Evolutionary conservation across 495 filamentous ascomycete species (phyloP), one percentile per base, ranked within the genome.

Genomic region (Parmelia sp.): DNA sequence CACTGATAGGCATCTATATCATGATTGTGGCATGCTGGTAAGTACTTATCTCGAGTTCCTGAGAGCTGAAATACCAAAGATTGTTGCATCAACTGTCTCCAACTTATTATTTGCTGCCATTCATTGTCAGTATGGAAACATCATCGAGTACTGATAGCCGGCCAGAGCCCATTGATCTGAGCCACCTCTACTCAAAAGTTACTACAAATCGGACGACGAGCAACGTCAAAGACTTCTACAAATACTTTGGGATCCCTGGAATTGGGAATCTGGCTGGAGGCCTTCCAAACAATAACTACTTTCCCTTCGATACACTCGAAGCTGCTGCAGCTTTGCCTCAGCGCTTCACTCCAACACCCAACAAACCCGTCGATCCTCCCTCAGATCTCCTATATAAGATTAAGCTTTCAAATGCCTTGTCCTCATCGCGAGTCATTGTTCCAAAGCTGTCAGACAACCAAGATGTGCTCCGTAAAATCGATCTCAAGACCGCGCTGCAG

Each of bases 231-330:
- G 64, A 76, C 39, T 88, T 91, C 69, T 96, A 96, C 75, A 92
- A 90, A 70, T 94, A 89, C 71, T 95, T 93, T 66, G 25, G 70
- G 27, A 90, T 92, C 61, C 90, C 91, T 0, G 86, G 86, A 29
- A 91, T 96, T 68, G 83, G 81, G 17, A 95, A 97, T 73, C 72
- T 96, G n/a, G 90, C 92, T 40, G 92, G 91, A 67, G 92, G 92
- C 58, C 82, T 95, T 19, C 92, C 92, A 27, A 88, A 91, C 73
- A 74, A 84, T 19, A 82, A 82, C 39, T 90, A 90, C 75, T 96
- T 97, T 71, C 92, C 92, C 21, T 96, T 89, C 73, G 91, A 96
- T 63, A 95, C 90, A 0, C 84, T 96, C 35, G 90, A 93, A 73
- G 88, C 90, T n/a, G 83, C 86, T 63, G 81, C 84, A 60, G 90